These are phyloP conservation scores for Podospora australis DNA, from an alignment of 495 filamentous ascomycete genomes.

Conservation along the genomic window DNA sequence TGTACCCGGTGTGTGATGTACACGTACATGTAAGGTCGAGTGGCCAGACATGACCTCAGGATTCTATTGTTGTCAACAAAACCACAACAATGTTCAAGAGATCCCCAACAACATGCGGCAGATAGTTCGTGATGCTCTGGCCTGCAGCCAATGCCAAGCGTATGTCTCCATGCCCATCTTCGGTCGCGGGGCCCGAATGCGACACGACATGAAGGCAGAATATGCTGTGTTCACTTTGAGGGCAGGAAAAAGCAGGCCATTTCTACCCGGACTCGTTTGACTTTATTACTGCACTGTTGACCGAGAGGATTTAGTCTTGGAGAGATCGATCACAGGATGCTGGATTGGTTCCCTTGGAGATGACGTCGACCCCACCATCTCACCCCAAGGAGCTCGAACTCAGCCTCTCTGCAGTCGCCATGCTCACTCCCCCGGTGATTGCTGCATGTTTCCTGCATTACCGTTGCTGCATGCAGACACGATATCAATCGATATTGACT, in stretches of 20 bases:
- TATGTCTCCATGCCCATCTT: neutral
- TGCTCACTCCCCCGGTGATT: neutral
- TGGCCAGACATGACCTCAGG: no score
- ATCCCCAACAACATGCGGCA: no score
- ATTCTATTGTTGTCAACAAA: no score
- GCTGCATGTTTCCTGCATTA: neutral
- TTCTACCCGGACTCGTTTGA: no score
- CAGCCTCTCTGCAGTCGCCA: neutral
- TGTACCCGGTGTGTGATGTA: no score
- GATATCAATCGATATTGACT: neutral
- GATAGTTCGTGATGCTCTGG: no score
- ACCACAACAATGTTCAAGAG: no score
- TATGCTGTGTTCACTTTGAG: neutral
- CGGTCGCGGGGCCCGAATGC: neutral
- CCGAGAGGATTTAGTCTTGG: no score
- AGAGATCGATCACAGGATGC: no score
- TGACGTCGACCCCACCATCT: conserved; percentile 1
- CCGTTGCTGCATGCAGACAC: neutral
- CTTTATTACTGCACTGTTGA: no score
- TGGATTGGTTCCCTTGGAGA: neutral
- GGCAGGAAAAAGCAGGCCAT: neutral
- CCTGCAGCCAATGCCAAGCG: neutral
- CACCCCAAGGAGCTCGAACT: neutral
- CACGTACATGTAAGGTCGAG: no score
- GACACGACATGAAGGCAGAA: neutral